phyloP scores from a whole-genome alignment of 805 yeast genomes.

The Helenozyma rhizophorensis region DNA sequence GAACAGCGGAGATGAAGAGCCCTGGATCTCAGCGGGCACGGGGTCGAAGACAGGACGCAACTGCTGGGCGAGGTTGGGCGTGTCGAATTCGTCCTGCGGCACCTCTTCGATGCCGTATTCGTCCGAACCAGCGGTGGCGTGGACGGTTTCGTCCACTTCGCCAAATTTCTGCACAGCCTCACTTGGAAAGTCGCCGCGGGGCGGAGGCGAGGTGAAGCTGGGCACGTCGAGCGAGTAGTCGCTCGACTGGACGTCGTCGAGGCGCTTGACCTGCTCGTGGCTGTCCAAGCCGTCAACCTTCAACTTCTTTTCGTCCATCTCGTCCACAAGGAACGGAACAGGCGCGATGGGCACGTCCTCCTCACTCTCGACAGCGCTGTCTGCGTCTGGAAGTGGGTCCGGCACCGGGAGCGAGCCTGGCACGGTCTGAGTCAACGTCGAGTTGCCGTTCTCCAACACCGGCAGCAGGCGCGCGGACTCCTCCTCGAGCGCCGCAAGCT shows the following conservation, averaged over 20 bases:
- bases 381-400: not conserved
- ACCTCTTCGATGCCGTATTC: conserved; percentile 25
- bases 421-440: not conserved
- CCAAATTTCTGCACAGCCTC: not conserved
- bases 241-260: not conserved
- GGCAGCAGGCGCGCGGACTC: conserved; percentile 7
- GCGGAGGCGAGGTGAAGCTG: not conserved
- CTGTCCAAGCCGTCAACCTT: too few relatives aligned
- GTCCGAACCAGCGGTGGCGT: conserved; percentile 10
- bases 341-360: conserved; percentile 20
- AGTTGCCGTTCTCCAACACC: conserved; percentile 15
- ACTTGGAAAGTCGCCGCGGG: too few relatives aligned
- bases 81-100: conserved; percentile 17
- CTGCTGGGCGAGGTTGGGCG: conserved; percentile 20
- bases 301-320: conserved; percentile 16
- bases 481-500: conserved; percentile 13
- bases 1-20: conserved; percentile 17
- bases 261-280: not conserved
- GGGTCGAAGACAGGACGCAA: conserved; percentile 22
- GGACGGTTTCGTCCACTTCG: conserved; percentile 3
- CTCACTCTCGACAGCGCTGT: conserved; percentile 11
- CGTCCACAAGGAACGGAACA: conserved; percentile 20
- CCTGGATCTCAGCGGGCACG: conserved; percentile 3
- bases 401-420: not conserved
- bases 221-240: conserved; percentile 1